Evolutionary conservation across 495 filamentous ascomycete genomes (phyloP).

Genomic region (Penicillium tannophilum): DNA sequence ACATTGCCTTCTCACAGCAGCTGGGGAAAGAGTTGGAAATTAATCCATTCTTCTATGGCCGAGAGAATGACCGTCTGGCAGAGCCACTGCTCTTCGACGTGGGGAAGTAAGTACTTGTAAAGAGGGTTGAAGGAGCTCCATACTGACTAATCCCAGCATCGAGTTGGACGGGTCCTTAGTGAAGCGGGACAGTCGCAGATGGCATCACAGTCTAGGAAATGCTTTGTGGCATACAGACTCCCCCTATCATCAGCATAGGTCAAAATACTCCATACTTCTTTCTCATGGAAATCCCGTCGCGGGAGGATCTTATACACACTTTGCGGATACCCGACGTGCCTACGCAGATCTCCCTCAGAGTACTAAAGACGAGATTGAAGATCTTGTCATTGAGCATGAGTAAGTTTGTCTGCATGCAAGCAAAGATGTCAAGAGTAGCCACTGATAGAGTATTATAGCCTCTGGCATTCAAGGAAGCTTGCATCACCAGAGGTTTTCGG

Average conservation of each 20-base stretch:
- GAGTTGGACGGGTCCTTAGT: slow-evolving; percentile 25
- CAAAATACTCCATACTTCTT: slow-evolving; percentile 27
- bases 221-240: slow-evolving; percentile 29
- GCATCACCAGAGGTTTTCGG: slow-evolving; percentile 24
- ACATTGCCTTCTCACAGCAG: slow-evolving; percentile 26
- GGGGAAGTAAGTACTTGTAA: slow-evolving; percentile 17
- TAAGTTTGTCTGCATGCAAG: slow-evolving; percentile 6
- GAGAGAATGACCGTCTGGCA: slow-evolving; percentile 22
- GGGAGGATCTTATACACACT: slow-evolving; percentile 29
- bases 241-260: slow-evolving; percentile 27
- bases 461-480: slow-evolving; percentile 26
- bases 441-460: slow-evolving; percentile 4
- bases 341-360: slow-evolving; percentile 19
- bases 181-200: slow-evolving; percentile 21
- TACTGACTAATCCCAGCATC: slow-evolving; percentile 11
- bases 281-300: slow-evolving; percentile 23
- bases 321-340: slow-evolving; percentile 23
- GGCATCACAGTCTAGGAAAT: slow-evolving; percentile 28
- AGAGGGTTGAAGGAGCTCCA: background rate
- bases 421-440: background rate
- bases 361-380: slow-evolving; percentile 22
- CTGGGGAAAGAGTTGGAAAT: slow-evolving; percentile 24
- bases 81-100: slow-evolving; percentile 26
- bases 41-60: slow-evolving; percentile 28
- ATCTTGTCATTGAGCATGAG: slow-evolving; percentile 26